Base-by-base conservation (phyloP, 2,329 filamentous ascomycete genomes). In the Dendrostoma leiphaemia region DNA sequence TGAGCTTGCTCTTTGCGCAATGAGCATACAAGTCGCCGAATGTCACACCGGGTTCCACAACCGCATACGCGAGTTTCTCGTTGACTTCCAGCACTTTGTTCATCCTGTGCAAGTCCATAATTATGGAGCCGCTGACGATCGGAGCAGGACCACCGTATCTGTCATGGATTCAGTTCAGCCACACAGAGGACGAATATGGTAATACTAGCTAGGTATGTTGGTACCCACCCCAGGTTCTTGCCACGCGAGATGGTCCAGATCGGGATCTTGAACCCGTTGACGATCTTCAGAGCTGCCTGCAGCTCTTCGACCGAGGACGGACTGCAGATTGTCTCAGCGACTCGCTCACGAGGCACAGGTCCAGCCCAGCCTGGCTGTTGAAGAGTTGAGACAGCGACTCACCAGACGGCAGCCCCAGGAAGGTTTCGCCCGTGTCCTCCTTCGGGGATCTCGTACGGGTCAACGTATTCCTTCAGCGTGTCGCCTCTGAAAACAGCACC, bases 131-230 rank as follows among this genome's bases (percentile, higher is more conserved):
- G 2, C 68, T 71, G 13, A 78, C 68, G 6, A 74, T 64, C 0
- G 76, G 77, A 0, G 75, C 75, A 2, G 77, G 72, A 4, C 77
- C 77, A 12, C 77, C 78, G 53, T 80, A 80, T 10, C 73, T 72
- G 7, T 21, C n/a, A 6, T 7, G 3, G 29, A 15, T 17, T 51
- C 19, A 56, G 26, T n/a, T 50, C 43, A 3, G 8, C 3, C 1
- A 8, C 13, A 17, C 7, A 5, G 12, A 19, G 9, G 41, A 8
- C n/a, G n/a, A n/a, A n/a, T n/a, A n/a, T n/a, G n/a, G n/a, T n/a
- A n/a, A n/a, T n/a, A n/a, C 5, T 6, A 10, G 13, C 8, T 12
- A 4, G 21, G 6, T 7, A 6, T 28, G 5, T 6, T 28, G 3
- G 3, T 1, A 40, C 60, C 57, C 59, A 74, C 68, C 76, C 75